A percentile compares a stretch with the other conserved stretches of the same genome.
Conservation (phyloP, 441 rosid species). For the Melastoma candidum region DNA sequence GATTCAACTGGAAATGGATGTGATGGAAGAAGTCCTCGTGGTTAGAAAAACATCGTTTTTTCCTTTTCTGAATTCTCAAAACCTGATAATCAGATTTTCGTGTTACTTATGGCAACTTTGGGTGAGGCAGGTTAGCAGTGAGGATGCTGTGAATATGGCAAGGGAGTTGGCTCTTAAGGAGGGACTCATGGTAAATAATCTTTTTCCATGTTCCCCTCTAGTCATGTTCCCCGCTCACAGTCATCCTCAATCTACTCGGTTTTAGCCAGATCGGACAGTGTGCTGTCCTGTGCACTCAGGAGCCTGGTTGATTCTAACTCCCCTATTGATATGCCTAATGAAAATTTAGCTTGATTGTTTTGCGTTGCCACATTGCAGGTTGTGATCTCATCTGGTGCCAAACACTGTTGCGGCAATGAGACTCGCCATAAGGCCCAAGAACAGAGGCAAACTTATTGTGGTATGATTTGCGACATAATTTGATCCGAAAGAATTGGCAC, state of each 20-base stretch:
- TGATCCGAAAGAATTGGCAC: neutral
- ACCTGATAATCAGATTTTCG: neutral
- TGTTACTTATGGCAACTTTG: neutral
- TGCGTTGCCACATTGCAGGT: slow-evolving; percentile 32
- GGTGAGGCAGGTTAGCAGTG: slow-evolving; percentile 61
- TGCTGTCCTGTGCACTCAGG: too few species aligned
- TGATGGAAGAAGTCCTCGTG: slow-evolving; percentile 89
- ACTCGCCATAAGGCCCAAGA: slow-evolving; percentile 80
- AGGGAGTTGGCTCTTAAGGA: slow-evolving; percentile 82
- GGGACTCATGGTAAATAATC: slow-evolving; percentile 70
- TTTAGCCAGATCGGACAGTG: too few species aligned
- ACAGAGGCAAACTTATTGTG: slow-evolving; percentile 88
- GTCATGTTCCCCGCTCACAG: too few species aligned
- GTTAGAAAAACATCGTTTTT: slow-evolving; percentile 20
- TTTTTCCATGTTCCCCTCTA: too few species aligned
- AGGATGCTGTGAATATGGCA: slow-evolving; percentile 85
- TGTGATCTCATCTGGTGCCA: slow-evolving; percentile 85
- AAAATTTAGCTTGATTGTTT: too few species aligned
- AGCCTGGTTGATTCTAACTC: too few species aligned
- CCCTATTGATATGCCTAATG: too few species aligned
- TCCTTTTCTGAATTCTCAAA: neutral
- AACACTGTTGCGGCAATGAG: slow-evolving; percentile 77
- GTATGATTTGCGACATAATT: slow-evolving; percentile 25
- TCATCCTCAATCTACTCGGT: too few species aligned
- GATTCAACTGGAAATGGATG: slow-evolving; percentile 96